phyloP scores from a whole-genome alignment of 495 filamentous ascomycete genomes.

The Friedmanniomyces endolithicus region DNA sequence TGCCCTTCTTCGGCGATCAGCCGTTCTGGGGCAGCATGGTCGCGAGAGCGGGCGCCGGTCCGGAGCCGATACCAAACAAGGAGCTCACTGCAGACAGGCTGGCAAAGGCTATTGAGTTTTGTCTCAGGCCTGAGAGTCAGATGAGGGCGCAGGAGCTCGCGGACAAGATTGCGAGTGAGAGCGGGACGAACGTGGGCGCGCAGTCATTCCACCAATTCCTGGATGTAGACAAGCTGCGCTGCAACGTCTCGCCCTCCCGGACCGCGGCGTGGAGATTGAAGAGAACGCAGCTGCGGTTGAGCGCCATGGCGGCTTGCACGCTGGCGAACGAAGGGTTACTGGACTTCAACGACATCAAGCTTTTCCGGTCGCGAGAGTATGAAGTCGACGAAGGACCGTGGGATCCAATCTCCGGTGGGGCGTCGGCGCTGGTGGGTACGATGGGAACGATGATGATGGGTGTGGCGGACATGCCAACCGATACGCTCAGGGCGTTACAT shows the following conservation, averaged over 20 bases:
- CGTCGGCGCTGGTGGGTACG: constrained; percentile 63
- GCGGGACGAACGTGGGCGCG: constrained; percentile 28
- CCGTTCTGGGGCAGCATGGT: constrained; percentile 49
- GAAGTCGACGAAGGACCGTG: constrained; percentile 34
- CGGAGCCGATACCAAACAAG: constrained; percentile 35
- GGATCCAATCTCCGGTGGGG: constrained; percentile 35
- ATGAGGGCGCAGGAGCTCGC: constrained; percentile 29
- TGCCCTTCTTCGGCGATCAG: constrained; percentile 58
- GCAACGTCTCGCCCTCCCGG: constrained; percentile 24
- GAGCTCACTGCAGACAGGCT: constrained; percentile 33
- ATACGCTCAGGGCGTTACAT: constrained; percentile 41
- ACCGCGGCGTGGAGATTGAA: constrained; percentile 32
- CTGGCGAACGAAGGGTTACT: constrained; percentile 30
- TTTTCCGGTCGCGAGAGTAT: constrained; percentile 31
- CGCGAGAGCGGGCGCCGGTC: constrained; percentile 39
- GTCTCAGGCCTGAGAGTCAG: constrained; percentile 28
- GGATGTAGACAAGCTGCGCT: constrained; percentile 30
- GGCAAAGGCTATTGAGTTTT: constrained; percentile 32
- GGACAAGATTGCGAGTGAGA: constrained; percentile 31
- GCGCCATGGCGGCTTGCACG: constrained; percentile 31
- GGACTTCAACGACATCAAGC: constrained; percentile 31
- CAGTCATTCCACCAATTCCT: constrained; percentile 33
- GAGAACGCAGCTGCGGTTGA: constrained; percentile 28
- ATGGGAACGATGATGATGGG: constrained; percentile 66
- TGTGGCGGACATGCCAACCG: constrained; percentile 66